Base-by-base conservation (phyloP, 1,284 basidiomycete species). In the Gymnopus androsaceus region DNA sequence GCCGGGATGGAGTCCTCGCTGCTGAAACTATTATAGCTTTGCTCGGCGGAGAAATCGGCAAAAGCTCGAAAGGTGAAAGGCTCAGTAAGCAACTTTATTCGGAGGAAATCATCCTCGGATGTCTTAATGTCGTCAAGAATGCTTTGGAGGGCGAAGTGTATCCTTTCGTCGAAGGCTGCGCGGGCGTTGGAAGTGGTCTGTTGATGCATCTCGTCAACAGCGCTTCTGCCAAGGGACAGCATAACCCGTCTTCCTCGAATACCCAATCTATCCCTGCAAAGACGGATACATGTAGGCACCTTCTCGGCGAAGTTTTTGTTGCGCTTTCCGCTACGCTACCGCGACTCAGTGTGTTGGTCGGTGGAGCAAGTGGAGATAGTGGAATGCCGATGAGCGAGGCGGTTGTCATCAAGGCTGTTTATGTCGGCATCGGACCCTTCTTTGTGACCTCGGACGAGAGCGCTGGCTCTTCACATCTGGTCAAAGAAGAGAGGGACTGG, bases 391-490 rank as follows among this genome's bases (percentile, higher is more conserved):
- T 96, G 85, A 90, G 90, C 2, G 95, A 97, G 59, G 72, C 84
- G 0, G 89, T 95, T 61, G 87, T 97, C 64, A 96, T 97, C 54
- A 87, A 92, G 63, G 87, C 88, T 0, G 92, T 97, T 3, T 98
- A 95, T 69, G 87, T 97, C 51, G 86, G 93, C 1, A 90, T 98
- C 58, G 90, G 89, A 1, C 95, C 96, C 0, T 94, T 98, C 71
- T 98, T 98, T 64, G 86, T 94, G 4, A 85, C 83, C 17, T 90
- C 94, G 37, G 75, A 76, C 33, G 50, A 45, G 17, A 25, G 82
- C 41, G n/a, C n/a, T n/a, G n/a, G n/a, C n/a, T n/a, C n/a, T n/a
- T 70, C 69, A 0, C 78, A 79, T 66, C 21, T 36, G 36, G 27
- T 51, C 60, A 77, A 76, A 56, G 81, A 77, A 50, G 86, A 81